Base-by-base conservation (phyloP, 2,329 filamentous ascomycete genomes). In the Boeremia lycopersici region DNA sequence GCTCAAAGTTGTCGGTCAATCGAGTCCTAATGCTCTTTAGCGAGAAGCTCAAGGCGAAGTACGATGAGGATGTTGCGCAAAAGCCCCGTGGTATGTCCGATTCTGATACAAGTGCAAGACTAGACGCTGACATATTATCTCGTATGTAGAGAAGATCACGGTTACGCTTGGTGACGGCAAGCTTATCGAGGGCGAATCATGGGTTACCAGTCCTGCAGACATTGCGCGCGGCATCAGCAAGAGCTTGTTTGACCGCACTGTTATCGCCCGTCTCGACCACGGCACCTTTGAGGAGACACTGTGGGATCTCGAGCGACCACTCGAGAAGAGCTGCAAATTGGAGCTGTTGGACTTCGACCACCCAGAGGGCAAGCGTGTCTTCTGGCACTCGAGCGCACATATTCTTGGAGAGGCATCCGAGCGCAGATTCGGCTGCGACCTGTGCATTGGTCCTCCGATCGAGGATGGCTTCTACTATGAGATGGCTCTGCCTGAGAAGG, bases 321-420 rank as follows among this genome's bases (percentile, higher is more conserved):
- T 99, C 31, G 95, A 98, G 81, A 87, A 86, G 77, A 91, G 88
- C 79, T 95, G 91, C 80, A 89, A 86, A 65, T 84, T 99, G 26
- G 89, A 93, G 70, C 82, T 97, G 48, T 82, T 98, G 60, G 87
- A 89, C 61, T 99, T 98, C 67, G 87, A 91, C 45, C 79, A 89
- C 74, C 74, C 75, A 4, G 77, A 90, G 78, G 93, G 91, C 69
- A 93, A 95, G 79, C 91, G 91, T 75, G 93, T 98, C 52, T 99
- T 97, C 80, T 99, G 93, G 93, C 95, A 98, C 77, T 96, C 91
- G 17, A 93, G 89, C 68, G 95, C 95, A 39, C 95, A 99, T 75
- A 88, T 96, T 62, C 85, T 99, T n/a, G 95, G 95, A 65, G 95
- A 98, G 78, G 93, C 93, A 56, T 90, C 89, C 44, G 95, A 99